Evolutionary conservation across 345 rosid genomes (phyloP).

Genomic region (Linum usitatissimum): DNA sequence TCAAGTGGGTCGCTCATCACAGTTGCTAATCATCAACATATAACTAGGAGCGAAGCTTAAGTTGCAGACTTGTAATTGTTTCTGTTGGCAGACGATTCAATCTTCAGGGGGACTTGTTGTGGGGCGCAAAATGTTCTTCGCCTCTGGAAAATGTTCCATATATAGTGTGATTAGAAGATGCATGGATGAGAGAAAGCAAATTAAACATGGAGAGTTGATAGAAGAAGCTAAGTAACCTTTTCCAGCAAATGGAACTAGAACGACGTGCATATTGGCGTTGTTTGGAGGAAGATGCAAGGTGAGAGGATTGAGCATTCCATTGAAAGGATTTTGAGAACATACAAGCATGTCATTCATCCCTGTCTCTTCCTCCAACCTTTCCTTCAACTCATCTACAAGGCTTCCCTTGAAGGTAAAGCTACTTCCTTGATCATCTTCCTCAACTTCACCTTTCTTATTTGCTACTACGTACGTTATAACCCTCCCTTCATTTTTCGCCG

Average conservation of each 20-base stretch:
- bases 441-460: slow-evolving; percentile 1
- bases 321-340: slow-evolving; percentile 18
- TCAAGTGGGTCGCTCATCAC: no score
- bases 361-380: slow-evolving; percentile 21
- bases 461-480: slow-evolving; percentile 15
- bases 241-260: not conserved
- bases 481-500: slow-evolving; percentile 16
- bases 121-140: not conserved
- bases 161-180: not conserved
- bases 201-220: not conserved
- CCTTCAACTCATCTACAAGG: slow-evolving; percentile 17
- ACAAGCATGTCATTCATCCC: slow-evolving; percentile 12
- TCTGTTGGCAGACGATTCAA: no score
- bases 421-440: slow-evolving; percentile 6
- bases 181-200: not conserved
- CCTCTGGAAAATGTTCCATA: not conserved
- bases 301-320: slow-evolving; percentile 21
- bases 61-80: not conserved
- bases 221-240: not conserved
- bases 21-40: no score
- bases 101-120: not conserved
- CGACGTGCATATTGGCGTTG: not conserved
- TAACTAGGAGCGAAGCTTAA: no score
- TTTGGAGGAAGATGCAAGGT: slow-evolving; percentile 1
- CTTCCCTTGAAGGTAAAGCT: slow-evolving; percentile 19